Conservation (phyloP, 257 asterid species). For the Ajuga chamaepitys region DNA sequence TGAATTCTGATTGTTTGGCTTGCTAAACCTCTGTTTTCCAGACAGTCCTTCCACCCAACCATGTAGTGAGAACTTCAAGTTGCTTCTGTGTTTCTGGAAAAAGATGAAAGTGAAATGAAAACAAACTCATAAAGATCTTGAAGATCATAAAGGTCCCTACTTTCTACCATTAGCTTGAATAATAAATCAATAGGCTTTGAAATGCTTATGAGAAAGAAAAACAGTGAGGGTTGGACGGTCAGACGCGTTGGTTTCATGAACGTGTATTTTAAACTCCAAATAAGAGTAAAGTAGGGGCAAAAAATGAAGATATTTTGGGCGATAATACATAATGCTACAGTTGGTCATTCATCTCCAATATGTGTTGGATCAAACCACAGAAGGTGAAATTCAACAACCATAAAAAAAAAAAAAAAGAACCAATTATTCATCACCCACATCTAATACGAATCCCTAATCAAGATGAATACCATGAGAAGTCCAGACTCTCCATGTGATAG, state of each 20-base stretch:
- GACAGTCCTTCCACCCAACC: conserved; percentile 63
- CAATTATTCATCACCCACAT: not conserved
- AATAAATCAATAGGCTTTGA: not conserved
- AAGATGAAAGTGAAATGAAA: not conserved
- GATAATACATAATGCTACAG: not conserved
- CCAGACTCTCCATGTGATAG: not conserved
- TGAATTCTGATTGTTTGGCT: conserved; percentile 27
- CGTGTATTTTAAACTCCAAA: not conserved
- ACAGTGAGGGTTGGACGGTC: not conserved
- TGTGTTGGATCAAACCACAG: not conserved
- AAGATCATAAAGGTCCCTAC: not conserved
- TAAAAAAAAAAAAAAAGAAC: not conserved
- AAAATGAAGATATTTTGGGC: not conserved
- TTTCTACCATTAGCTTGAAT: not conserved
- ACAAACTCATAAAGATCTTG: conserved; percentile 6
- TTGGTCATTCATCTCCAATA: not conserved
- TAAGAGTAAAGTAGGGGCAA: not conserved
- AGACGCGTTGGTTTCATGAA: not conserved
- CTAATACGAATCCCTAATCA: conserved; percentile 1
- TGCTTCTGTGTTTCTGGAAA: conserved; percentile 82
- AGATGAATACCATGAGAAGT: not conserved
- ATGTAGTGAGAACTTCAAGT: conserved; percentile 56
- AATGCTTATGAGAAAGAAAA: conserved; percentile 5
- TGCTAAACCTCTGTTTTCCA: conserved; percentile 38
- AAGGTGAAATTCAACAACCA: not conserved